Base-by-base conservation (phyloP, 345 rosid species). In the Eucalyptus guilfoylei region DNA sequence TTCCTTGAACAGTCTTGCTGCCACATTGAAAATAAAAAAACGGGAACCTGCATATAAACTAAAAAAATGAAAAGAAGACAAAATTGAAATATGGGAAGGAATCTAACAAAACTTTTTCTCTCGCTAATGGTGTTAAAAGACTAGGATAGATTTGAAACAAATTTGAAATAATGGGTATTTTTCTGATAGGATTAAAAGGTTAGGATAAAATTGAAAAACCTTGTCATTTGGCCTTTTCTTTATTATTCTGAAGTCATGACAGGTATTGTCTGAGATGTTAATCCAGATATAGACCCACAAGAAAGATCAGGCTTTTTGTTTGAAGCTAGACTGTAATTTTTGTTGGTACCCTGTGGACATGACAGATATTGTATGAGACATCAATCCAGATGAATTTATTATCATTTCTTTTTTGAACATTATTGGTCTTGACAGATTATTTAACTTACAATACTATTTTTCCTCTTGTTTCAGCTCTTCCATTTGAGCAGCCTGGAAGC, bases 401-500 rank as follows among this genome's bases (percentile, higher is more conserved):
- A 21, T 37, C 3, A 37, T 76, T 76, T 76, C 26, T 10, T 10
- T 17, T 72, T 69, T 9, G 4, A 37, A 40, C 8, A 76, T 40
- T 40, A 76, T 76, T 37, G 45, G 83, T 76, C 83, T 76, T 11
- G 83, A 37, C 42, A 44, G 47, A 76, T 76, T 76, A 37, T 76
- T 72, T 76, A 37, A 37, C 83, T 19, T 37, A 19, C 44, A 9
- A 16, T 17, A 34, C 26, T 17, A 60, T 91, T 44, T 90, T 52
- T 87, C 89, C 34, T 89, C 89, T 91, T 87, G 69, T 76, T 76
- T 19, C 95, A 98, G 99, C 72, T 95, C 88, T 98, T 94, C 90
- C 99, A 95, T 89, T 87, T 97, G 87, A 94, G 94, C 93, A 95
- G 95, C 91, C 80, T 91, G 94, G 99, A 96, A 91, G 97, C 99